Conservation (phyloP, 441 rosid species). For the Rhodomyrtus psidioides region DNA sequence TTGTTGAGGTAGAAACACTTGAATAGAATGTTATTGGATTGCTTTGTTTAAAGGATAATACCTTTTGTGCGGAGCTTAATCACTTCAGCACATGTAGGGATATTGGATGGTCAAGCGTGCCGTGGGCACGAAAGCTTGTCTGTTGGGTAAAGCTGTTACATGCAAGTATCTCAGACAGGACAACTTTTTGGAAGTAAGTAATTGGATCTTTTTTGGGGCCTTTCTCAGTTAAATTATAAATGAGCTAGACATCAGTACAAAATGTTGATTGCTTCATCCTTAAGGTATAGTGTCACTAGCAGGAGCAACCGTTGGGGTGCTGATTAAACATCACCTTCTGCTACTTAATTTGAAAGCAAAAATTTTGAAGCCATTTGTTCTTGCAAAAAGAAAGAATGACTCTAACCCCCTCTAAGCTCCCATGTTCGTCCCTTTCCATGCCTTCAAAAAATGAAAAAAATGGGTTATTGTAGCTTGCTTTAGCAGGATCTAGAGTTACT, state of each 20-base stretch:
- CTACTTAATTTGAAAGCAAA: background rate
- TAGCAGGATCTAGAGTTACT: background rate
- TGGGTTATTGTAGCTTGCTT: background rate
- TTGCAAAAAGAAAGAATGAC: background rate
- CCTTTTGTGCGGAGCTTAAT: background rate
- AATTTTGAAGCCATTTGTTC: background rate
- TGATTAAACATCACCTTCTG: background rate
- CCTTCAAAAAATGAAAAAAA: background rate
- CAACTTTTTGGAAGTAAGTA: constrained; percentile 79
- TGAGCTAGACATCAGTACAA: background rate
- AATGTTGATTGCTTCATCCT: background rate
- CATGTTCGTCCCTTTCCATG: background rate
- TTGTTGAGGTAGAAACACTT: constrained; percentile 44
- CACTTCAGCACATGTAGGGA: constrained; percentile 36
- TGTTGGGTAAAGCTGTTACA: constrained; percentile 95
- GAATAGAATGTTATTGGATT: background rate
- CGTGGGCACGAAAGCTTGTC: constrained; percentile 90
- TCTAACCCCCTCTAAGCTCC: background rate
- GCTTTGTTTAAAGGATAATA: background rate
- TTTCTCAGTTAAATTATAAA: background rate
- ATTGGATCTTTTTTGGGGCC: background rate
- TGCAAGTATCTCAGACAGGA: constrained; percentile 90
- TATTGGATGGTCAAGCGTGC: constrained; percentile 98
- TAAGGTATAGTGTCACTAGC: background rate
- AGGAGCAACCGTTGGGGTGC: background rate